Conservation (phyloP, 306 rosid genomes). For the Cucumis cinereus region DNA sequence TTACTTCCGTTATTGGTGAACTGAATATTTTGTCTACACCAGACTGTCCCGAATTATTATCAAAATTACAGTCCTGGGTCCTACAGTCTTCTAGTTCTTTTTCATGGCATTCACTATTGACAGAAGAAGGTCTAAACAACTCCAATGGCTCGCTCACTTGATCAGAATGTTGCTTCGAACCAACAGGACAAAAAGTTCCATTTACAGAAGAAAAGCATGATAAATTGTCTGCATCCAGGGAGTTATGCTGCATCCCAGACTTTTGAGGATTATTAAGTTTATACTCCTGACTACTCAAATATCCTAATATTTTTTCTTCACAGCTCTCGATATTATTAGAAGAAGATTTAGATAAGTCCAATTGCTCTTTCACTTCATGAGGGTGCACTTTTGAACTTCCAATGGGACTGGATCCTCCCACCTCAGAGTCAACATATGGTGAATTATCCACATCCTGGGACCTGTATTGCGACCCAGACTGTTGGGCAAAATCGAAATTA, state of each 20-base stretch:
- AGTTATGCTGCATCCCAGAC: constrained; percentile 16
- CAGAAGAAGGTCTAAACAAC: constrained; percentile 18
- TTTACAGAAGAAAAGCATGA: constrained; percentile 12
- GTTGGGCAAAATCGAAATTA: constrained; percentile 35
- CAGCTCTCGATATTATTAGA: constrained; percentile 16
- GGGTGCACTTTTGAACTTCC: constrained; percentile 8
- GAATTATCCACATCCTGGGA: constrained; percentile 22
- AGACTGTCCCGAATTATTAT: constrained; percentile 12
- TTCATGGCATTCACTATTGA: constrained; percentile 16
- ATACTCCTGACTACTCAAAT: constrained; percentile 37
- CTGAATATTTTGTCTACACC: constrained; percentile 15
- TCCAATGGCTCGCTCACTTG: constrained; percentile 20
- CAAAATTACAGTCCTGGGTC: constrained; percentile 49
- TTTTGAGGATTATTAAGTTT: constrained; percentile 33
- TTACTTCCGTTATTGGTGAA: constrained; percentile 17
- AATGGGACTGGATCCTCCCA: constrained; percentile 10
- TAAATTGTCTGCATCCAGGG: constrained; percentile 23
- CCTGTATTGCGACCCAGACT: constrained; percentile 14
- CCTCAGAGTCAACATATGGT: constrained; percentile 11
- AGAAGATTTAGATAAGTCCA: constrained; percentile 24
- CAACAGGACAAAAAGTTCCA: constrained; percentile 11
- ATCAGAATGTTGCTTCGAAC: constrained; percentile 12
- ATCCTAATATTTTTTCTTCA: background rate
- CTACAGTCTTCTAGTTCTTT: constrained; percentile 10
- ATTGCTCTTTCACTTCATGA: constrained; percentile 19